Evolutionary conservation across 2,329 filamentous ascomycete species (phyloP).

Genomic region (Ophiostoma montium): DNA sequence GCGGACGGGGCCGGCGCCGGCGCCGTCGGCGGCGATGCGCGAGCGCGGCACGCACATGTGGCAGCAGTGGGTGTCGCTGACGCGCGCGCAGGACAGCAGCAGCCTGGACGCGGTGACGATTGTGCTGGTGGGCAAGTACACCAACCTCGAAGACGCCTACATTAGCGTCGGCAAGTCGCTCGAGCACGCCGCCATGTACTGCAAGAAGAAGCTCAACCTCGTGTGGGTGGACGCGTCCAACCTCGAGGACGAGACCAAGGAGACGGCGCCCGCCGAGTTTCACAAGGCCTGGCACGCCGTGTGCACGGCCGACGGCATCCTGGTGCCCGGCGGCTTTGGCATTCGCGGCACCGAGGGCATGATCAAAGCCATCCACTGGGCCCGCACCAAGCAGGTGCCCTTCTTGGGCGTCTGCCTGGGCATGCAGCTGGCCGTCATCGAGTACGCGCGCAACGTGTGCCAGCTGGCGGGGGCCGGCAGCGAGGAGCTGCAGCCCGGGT

Average conservation of each 20-base stretch:
- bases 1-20: slow-evolving; percentile 34
- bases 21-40: slow-evolving; percentile 39
- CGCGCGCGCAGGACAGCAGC: slow-evolving; percentile 27
- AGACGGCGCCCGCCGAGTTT: slow-evolving; percentile 53
- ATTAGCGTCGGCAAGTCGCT: slow-evolving; percentile 64
- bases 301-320: slow-evolving; percentile 51
- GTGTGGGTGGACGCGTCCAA: slow-evolving; percentile 76
- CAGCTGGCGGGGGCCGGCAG: slow-evolving; percentile 42
- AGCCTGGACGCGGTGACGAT: slow-evolving; percentile 62
- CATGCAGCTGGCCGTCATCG: slow-evolving; percentile 86
- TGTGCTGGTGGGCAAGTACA: slow-evolving; percentile 87
- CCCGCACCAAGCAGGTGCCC: slow-evolving; percentile 64
- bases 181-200: slow-evolving; percentile 84
- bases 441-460: slow-evolving; percentile 67
- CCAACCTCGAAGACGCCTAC: slow-evolving; percentile 71
- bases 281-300: slow-evolving; percentile 78
- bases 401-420: slow-evolving; percentile 86
- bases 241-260: slow-evolving; percentile 53
- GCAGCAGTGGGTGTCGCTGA: slow-evolving; percentile 54
- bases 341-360: slow-evolving; percentile 75
- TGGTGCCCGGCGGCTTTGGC: slow-evolving; percentile 69
- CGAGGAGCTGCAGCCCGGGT: slow-evolving; percentile 39
- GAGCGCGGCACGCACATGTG: slow-evolving; percentile 59
- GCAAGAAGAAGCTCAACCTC: slow-evolving; percentile 63
- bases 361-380: slow-evolving; percentile 77